Percentiles rank a stretch among this genome's conserved stretches.
Evolutionary conservation across 345 rosid species (phyloP).

Genomic region (Clarkia xantiana): DNA sequence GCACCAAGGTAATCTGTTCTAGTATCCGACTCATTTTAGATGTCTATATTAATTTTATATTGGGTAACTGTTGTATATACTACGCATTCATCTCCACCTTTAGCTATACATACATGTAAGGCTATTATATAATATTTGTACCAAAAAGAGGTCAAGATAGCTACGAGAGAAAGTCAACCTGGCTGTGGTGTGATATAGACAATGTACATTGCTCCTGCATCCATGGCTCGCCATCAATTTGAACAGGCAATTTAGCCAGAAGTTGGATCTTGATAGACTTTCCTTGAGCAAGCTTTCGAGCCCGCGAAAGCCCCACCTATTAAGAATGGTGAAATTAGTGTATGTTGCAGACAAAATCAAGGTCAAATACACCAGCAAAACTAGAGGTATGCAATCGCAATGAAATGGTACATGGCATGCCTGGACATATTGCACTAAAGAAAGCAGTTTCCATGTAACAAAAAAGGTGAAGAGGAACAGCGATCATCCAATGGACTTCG

Average conservation of each 20-base stretch:
- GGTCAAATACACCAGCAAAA: not conserved
- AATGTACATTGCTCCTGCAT: slow-evolving; percentile 70
- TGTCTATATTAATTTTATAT: no score
- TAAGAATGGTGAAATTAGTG: not conserved
- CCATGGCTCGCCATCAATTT: slow-evolving; percentile 98
- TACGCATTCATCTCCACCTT: no score
- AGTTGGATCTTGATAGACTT: slow-evolving; percentile 76
- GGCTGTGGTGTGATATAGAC: slow-evolving; percentile 77
- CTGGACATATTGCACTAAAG: no score
- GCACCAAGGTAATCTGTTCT: no score
- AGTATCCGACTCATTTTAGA: no score
- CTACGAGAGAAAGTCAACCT: slow-evolving; percentile 36
- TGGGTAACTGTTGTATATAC: no score
- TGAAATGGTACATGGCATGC: no score
- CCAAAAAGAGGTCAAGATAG: not conserved
- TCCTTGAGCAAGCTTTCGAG: slow-evolving; percentile 95
- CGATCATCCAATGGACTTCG: no score
- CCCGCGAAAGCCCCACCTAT: slow-evolving; percentile 92
- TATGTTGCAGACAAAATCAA: not conserved
- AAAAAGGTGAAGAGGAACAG: no score
- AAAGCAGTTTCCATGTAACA: no score
- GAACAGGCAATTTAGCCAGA: slow-evolving; percentile 69
- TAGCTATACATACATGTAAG: no score
- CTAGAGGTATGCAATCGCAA: no score
- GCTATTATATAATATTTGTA: not conserved